Evolutionary conservation across 1,284 basidiomycete genomes (phyloP).

Genomic region (Sphaerobolus stellatus): DNA sequence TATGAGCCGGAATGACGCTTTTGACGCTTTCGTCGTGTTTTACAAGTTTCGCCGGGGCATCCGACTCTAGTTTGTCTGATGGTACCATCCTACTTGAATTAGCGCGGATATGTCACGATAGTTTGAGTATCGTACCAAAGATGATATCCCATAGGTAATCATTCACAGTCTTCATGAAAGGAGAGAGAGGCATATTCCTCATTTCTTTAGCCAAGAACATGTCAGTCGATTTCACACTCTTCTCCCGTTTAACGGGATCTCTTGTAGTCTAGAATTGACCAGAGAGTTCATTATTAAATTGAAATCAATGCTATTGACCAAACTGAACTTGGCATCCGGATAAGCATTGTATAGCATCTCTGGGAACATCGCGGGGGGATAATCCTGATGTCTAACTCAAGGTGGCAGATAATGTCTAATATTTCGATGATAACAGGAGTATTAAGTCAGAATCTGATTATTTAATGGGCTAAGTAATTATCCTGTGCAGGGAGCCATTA

Average conservation of each 20-base stretch:
- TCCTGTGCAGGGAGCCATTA: too few relatives aligned
- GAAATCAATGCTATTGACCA: not conserved
- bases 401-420: too few relatives aligned
- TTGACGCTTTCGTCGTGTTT: slow-evolving; percentile 1
- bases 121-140: not conserved
- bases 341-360: not conserved
- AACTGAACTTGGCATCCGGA: slow-evolving; percentile 8
- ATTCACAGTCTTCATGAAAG: not conserved
- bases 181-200: not conserved
- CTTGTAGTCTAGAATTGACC: not conserved
- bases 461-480: too few relatives aligned
- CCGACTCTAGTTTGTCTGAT: not conserved
- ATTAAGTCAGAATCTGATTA: too few relatives aligned
- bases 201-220: not conserved
- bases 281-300: not conserved
- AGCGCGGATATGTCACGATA: not conserved
- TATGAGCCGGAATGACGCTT: not conserved
- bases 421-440: too few relatives aligned
- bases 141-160: not conserved
- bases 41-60: not conserved
- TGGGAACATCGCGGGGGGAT: not conserved
- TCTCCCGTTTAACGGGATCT: slow-evolving; percentile 6
- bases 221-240: not conserved
- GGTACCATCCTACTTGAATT: not conserved
- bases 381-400: too few relatives aligned